phyloP scores from a whole-genome alignment of 1,284 basidiomycete genomes.

The Pyrrhoderma noxium region DNA sequence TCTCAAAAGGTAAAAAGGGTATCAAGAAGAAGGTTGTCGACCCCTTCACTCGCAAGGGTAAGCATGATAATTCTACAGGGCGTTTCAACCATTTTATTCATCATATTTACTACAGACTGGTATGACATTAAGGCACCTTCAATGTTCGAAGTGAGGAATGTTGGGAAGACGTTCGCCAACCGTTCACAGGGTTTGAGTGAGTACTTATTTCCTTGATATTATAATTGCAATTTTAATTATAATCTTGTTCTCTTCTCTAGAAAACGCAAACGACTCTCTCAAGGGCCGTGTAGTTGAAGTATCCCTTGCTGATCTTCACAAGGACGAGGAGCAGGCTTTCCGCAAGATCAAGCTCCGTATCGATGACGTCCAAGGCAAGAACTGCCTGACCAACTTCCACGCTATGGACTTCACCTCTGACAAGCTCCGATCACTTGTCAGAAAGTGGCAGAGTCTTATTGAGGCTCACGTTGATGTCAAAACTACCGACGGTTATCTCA shows the following conservation, averaged over 20 bases:
- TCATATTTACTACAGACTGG: conserved; percentile 64
- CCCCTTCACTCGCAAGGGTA: conserved; percentile 98
- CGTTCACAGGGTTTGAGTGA: conserved; percentile 95
- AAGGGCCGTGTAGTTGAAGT: conserved; percentile 97
- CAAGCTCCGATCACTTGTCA: conserved; percentile 98
- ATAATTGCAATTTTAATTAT: background rate
- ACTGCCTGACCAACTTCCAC: conserved; percentile 99
- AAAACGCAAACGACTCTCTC: conserved; percentile 98
- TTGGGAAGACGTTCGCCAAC: conserved; percentile 99
- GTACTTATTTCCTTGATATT: conserved; percentile 32
- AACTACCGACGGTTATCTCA: conserved; percentile 98
- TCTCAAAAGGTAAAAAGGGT: conserved; percentile 99
- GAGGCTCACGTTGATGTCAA: conserved; percentile 99
- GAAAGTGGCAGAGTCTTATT: conserved; percentile 99
- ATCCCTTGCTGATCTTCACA: conserved; percentile 97
- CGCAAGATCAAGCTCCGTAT: conserved; percentile 98
- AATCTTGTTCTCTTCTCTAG: conserved; percentile 35
- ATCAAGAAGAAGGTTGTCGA: conserved; percentile 99
- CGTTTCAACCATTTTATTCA: background rate
- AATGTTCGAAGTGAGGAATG: conserved; percentile 94
- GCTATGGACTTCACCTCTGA: conserved; percentile 99
- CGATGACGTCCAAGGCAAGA: conserved; percentile 98
- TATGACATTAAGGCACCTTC: conserved; percentile 99
- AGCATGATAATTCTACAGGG: conserved; percentile 19
- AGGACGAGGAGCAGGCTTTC: conserved; percentile 99